A percentile compares a stretch with the other conserved stretches of the same genome.
These are phyloP conservation scores for Ogataea sp. DNA, from an alignment of 805 yeast species.

Conservation along the genomic window DNA sequence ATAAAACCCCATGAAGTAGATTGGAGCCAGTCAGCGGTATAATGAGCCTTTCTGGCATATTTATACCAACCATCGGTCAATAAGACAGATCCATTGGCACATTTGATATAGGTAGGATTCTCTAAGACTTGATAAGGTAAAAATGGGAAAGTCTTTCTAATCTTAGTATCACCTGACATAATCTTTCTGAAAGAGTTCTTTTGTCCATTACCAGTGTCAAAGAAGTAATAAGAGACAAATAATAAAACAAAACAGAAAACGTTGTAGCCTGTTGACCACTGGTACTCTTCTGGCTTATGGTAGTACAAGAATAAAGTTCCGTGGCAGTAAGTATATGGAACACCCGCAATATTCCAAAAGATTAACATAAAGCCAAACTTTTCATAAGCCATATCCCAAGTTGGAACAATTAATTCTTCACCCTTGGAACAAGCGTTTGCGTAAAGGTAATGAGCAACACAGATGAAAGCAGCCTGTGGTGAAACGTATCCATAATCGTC, in stretches of 20 bases:
- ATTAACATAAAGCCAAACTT: constrained; percentile 98
- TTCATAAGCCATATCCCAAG: constrained; percentile 99
- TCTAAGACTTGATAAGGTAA: constrained; percentile 77
- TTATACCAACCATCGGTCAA: constrained; percentile 93
- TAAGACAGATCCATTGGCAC: constrained; percentile 77
- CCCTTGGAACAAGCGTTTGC: constrained; percentile 98
- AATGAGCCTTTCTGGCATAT: constrained; percentile 89
- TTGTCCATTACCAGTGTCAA: constrained; percentile 92
- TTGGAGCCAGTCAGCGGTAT: constrained; percentile 90
- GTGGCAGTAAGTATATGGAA: constrained; percentile 96
- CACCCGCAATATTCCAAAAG: constrained; percentile 99
- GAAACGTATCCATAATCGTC: constrained; percentile 75
- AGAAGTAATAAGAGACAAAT: constrained; percentile 75
- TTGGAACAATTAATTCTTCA: constrained; percentile 93
- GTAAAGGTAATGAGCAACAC: constrained; percentile 86
- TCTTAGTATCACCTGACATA: constrained; percentile 67
- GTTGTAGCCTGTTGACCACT: constrained; percentile 60
- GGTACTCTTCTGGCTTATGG: constrained; percentile 79
- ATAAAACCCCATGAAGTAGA: constrained; percentile 85
- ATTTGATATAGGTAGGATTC: constrained; percentile 77
- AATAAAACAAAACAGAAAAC: constrained; percentile 46
- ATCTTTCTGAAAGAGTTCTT: constrained; percentile 84
- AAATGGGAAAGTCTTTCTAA: constrained; percentile 89
- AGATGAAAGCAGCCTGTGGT: constrained; percentile 64
- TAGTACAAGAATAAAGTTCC: constrained; percentile 76